A percentile compares a stretch with the other conserved stretches of the same genome.
Evolutionary conservation across 345 rosid species (phyloP).

Genomic region (Carallia pectinifolia): DNA sequence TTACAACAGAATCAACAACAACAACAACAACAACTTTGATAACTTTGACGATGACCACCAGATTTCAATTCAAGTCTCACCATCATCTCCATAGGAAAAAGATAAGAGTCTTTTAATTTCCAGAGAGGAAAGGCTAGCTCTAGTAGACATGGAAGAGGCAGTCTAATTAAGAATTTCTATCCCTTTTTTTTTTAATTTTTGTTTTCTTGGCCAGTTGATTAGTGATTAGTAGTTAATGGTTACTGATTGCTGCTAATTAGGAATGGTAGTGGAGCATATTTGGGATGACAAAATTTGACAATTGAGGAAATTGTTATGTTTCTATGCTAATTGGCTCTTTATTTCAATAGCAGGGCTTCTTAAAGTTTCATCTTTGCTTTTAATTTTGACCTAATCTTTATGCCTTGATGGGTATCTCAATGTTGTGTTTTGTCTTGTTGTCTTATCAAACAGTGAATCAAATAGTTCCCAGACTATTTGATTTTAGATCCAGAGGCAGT

Average conservation of each 20-base stretch:
- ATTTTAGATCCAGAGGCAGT: too few species aligned
- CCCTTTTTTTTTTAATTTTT: not conserved
- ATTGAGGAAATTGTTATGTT: not conserved
- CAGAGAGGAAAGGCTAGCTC: not conserved
- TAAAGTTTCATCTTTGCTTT: too few species aligned
- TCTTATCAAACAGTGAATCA: too few species aligned
- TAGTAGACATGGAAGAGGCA: not conserved
- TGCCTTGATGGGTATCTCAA: too few species aligned
- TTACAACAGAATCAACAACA: not conserved
- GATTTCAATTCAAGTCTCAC: constrained; percentile 20
- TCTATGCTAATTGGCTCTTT: constrained; percentile 6
- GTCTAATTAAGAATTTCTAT: not conserved
- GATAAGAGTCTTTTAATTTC: not conserved
- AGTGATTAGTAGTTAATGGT: constrained; percentile 13
- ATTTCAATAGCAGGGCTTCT: too few species aligned
- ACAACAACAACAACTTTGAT: not conserved
- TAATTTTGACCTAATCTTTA: too few species aligned
- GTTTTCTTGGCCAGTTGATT: constrained; percentile 2
- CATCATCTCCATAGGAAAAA: constrained; percentile 8
- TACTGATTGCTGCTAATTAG: constrained; percentile 1
- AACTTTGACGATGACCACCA: not conserved
- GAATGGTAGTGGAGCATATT: constrained; percentile 1
- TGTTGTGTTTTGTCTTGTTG: too few species aligned
- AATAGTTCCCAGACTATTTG: too few species aligned
- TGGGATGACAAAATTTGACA: not conserved